phyloP scores from a whole-genome alignment of 768 basidiomycete species.

The Macrocybe gigantea region DNA sequence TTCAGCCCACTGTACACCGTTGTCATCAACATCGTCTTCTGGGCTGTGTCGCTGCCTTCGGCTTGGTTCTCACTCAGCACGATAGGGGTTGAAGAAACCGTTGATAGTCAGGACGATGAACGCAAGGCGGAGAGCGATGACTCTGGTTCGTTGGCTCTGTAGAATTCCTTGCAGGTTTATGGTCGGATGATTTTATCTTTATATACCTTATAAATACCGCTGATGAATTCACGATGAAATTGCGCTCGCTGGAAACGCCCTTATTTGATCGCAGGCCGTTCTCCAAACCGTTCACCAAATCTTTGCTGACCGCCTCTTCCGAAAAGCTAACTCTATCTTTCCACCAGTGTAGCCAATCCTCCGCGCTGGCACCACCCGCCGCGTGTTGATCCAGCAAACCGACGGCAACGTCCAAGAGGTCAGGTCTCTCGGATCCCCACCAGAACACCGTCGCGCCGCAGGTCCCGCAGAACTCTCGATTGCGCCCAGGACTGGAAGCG shows the following conservation, averaged over 20 bases:
- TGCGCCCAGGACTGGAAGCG: conserved; percentile 14
- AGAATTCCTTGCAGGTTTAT: too few relatives aligned
- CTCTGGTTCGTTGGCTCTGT: too few relatives aligned
- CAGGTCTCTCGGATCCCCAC: conserved; percentile 17
- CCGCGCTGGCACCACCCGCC: conserved; percentile 9
- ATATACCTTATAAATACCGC: too few relatives aligned
- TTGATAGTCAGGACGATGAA: too few relatives aligned
- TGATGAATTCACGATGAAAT: too few relatives aligned
- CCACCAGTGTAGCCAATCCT: conserved; percentile 16
- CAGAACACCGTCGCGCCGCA: conserved; percentile 26
- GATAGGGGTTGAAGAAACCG: conserved; percentile 1
- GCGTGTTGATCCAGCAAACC: conserved; percentile 14
- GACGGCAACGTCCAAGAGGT: conserved; percentile 17
- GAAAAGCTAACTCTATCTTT: conserved; percentile 14
- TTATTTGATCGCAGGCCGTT: conserved; percentile 5
- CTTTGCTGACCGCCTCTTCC: conserved; percentile 10
- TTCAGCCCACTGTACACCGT: conserved; percentile 11
- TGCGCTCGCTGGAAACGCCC: too few relatives aligned
- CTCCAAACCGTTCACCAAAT: conserved; percentile 7
- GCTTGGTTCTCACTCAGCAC: conserved; percentile 8
- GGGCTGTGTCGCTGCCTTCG: conserved; percentile 9
- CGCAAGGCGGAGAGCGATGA: too few relatives aligned
- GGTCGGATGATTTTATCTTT: too few relatives aligned
- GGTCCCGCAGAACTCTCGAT: conserved; percentile 22
- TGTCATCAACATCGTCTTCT: conserved; percentile 8